These are phyloP conservation scores for Ogataea pini DNA, from an alignment of 805 yeast genomes.

Conservation along the genomic window DNA sequence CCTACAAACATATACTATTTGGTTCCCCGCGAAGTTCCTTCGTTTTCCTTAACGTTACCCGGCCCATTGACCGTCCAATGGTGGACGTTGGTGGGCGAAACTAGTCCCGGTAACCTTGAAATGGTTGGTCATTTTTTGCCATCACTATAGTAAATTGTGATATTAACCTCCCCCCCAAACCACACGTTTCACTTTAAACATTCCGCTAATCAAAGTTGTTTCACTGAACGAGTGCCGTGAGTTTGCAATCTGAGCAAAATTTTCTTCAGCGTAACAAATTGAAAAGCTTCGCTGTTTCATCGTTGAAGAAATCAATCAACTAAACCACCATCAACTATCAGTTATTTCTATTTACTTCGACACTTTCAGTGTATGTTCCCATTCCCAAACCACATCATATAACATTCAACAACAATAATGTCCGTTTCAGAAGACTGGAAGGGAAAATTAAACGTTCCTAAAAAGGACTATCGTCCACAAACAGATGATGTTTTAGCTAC, in stretches of 20 bases:
- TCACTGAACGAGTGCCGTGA: background rate
- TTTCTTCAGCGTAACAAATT: background rate
- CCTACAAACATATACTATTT: no score
- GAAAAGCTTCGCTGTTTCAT: conserved; percentile 4
- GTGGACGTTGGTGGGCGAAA: background rate
- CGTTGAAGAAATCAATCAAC: background rate
- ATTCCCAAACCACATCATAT: conserved; percentile 1
- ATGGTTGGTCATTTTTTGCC: background rate
- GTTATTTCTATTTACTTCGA: no score
- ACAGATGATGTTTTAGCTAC: conserved; percentile 94
- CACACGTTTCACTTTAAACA: background rate
- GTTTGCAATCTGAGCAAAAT: background rate
- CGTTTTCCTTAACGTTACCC: background rate
- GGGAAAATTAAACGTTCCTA: conserved; percentile 68
- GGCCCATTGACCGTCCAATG: background rate
- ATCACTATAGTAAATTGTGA: background rate
- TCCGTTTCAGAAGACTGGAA: conserved; percentile 61
- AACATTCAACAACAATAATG: conserved; percentile 25
- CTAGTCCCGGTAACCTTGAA: background rate
- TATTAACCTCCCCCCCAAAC: background rate
- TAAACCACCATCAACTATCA: background rate
- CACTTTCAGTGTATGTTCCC: conserved; percentile 3
- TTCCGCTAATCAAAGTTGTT: background rate
- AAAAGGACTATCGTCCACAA: conserved; percentile 89
- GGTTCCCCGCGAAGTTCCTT: no score